Conservation (phyloP, 2,329 filamentous ascomycete genomes). For the Fusarium sp. region DNA sequence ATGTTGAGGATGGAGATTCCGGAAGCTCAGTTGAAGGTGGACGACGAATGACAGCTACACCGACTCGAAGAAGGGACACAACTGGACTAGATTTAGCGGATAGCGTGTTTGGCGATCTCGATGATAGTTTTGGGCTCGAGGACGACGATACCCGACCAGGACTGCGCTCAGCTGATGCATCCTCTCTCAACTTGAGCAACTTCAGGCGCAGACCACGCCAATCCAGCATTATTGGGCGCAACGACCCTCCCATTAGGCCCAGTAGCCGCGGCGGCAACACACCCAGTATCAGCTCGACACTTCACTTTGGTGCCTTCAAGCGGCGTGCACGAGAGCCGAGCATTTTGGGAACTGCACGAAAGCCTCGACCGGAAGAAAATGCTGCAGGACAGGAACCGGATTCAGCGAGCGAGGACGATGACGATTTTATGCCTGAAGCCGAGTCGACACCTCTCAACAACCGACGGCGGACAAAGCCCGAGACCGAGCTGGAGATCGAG, state of each 20-base stretch:
- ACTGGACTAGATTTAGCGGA: conserved; percentile 61
- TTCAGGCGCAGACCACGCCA: conserved; percentile 58
- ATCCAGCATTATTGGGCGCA: conserved; percentile 61
- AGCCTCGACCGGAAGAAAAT: conserved; percentile 48
- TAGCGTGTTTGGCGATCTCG: conserved; percentile 57
- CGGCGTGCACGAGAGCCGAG: conserved; percentile 68
- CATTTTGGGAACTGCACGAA: conserved; percentile 65
- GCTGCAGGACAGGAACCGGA: conserved; percentile 46
- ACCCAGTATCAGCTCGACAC: conserved; percentile 58
- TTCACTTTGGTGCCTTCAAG: conserved; percentile 67
- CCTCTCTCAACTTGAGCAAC: conserved; percentile 57
- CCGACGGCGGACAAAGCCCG: conserved; percentile 50
- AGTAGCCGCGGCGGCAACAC: conserved; percentile 61
- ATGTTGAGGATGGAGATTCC: conserved; percentile 42
- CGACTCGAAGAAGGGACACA: conserved; percentile 51
- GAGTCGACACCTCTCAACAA: conserved; percentile 72
- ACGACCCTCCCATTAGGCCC: conserved; percentile 62
- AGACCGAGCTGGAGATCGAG: conserved; percentile 28
- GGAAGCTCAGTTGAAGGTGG: conserved; percentile 51
- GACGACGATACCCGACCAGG: conserved; percentile 49
- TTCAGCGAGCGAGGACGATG: conserved; percentile 57
- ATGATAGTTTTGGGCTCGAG: conserved; percentile 54
- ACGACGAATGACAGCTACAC: conserved; percentile 48
- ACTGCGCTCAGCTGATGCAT: conserved; percentile 54
- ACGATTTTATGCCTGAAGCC: conserved; percentile 68